phyloP scores from a whole-genome alignment of 495 filamentous ascomycete species.

The Tuber microsphaerosporum region DNA sequence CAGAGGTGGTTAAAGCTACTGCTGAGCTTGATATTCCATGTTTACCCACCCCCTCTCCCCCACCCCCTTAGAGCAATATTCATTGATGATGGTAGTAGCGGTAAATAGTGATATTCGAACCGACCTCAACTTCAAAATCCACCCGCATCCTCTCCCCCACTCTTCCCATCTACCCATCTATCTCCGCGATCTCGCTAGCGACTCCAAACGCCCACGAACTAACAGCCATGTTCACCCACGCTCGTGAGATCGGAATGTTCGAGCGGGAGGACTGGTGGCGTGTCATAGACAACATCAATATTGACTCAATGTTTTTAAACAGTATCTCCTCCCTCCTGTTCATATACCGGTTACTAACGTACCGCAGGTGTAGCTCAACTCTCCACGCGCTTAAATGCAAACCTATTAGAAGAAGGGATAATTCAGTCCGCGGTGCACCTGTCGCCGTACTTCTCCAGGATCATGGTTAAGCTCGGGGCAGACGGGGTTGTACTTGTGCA shows the following conservation, averaged over 20 bases:
- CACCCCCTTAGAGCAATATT: not conserved
- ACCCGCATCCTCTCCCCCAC: slow-evolving; percentile 56
- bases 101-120: slow-evolving; percentile 66
- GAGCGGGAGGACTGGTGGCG: slow-evolving; percentile 67
- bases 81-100: slow-evolving; percentile 23
- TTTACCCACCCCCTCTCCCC: not conserved
- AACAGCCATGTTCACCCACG: slow-evolving; percentile 57
- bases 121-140: slow-evolving; percentile 77
- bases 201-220: slow-evolving; percentile 82
- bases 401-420: slow-evolving; percentile 68
- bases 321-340: slow-evolving; percentile 9
- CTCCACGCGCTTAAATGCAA: slow-evolving; percentile 52
- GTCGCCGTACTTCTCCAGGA: slow-evolving; percentile 76
- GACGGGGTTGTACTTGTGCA: slow-evolving; percentile 72
- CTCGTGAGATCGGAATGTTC: slow-evolving; percentile 57
- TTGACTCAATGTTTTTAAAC: slow-evolving; percentile 40
- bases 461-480: slow-evolving; percentile 75
- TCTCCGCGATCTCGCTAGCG: slow-evolving; percentile 57
- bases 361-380: slow-evolving; percentile 46
- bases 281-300: slow-evolving; percentile 65
- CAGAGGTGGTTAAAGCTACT: slow-evolving; percentile 11
- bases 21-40: slow-evolving; percentile 7
- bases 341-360: not conserved
- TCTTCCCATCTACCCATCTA: slow-evolving; percentile 52
- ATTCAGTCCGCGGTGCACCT: slow-evolving; percentile 77